Evolutionary conservation across 2,329 filamentous ascomycete species (phyloP).

Genomic region (Harringtonia aguacate): DNA sequence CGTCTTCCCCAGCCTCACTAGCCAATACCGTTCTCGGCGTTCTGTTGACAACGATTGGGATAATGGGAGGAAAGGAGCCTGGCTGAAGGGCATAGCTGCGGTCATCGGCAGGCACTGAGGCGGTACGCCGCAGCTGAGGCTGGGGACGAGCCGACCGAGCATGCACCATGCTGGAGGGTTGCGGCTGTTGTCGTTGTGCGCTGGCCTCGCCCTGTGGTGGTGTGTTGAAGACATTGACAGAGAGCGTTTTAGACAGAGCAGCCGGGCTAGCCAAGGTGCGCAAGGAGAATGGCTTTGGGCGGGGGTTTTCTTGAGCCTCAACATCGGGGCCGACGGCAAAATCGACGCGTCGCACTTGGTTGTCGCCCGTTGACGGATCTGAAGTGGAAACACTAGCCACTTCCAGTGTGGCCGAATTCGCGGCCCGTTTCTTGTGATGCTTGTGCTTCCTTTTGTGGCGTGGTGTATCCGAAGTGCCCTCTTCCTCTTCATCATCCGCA

Average conservation of each 20-base stretch:
- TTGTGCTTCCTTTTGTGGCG: conserved; percentile 24
- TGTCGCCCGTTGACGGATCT: not conserved
- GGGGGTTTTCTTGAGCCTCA: conserved; percentile 22
- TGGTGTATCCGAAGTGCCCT: conserved; percentile 2
- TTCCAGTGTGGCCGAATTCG: not conserved
- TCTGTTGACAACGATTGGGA: conserved; percentile 20
- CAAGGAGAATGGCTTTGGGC: conserved; percentile 22
- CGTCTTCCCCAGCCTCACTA: conserved; percentile 16
- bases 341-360: conserved; percentile 28
- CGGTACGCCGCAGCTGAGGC: conserved; percentile 34
- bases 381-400: not conserved
- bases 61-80: conserved; percentile 18
- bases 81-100: conserved; percentile 13
- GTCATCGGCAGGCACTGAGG: conserved; percentile 34
- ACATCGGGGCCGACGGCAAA: conserved; percentile 26
- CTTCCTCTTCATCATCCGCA: conserved; percentile 13
- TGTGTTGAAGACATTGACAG: conserved; percentile 44
- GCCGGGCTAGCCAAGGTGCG: conserved; percentile 32
- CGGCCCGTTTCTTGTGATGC: conserved; percentile 16
- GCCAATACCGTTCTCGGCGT: conserved; percentile 6
- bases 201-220: conserved; percentile 8
- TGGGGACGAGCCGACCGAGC: conserved; percentile 3
- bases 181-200: no score
- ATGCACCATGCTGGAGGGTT: not conserved
- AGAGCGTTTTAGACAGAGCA: conserved; percentile 39